phyloP scores from a whole-genome alignment of 768 basidiomycete species.

The Leucocoprinus leucothites region DNA sequence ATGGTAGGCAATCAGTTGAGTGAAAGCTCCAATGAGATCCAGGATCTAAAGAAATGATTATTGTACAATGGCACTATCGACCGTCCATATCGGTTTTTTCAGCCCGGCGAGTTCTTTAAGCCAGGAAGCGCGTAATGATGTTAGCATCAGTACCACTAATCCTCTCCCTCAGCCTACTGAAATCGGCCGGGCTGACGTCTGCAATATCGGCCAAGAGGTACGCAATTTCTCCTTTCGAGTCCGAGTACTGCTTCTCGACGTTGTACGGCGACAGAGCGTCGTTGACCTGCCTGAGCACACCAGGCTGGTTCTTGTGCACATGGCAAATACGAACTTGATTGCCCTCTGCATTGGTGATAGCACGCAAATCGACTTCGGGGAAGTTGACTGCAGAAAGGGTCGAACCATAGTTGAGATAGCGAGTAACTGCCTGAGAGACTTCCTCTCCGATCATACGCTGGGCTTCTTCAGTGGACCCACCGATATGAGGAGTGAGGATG shows the following conservation, averaged over 20 bases:
- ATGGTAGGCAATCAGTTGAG: slow-evolving; percentile 30
- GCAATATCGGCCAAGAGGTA: slow-evolving; percentile 98
- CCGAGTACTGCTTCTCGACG: slow-evolving; percentile 99
- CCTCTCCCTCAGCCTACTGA: slow-evolving; percentile 71
- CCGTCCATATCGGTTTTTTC: slow-evolving; percentile 33
- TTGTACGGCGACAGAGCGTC: slow-evolving; percentile 92
- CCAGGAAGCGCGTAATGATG: slow-evolving; percentile 85
- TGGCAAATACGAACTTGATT: slow-evolving; percentile 88
- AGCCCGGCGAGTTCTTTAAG: slow-evolving; percentile 26
- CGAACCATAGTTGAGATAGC: slow-evolving; percentile 92
- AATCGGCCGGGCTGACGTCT: slow-evolving; percentile 77
- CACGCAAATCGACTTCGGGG: slow-evolving; percentile 95
- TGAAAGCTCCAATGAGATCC: slow-evolving; percentile 23
- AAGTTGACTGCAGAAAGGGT: slow-evolving; percentile 96
- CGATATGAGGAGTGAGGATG: slow-evolving; percentile 97
- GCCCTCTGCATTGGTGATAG: slow-evolving; percentile 82
- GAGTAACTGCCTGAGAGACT: slow-evolving; percentile 77
- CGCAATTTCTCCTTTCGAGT: slow-evolving; percentile 89
- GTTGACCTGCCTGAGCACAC: slow-evolving; percentile 94
- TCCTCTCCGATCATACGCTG: slow-evolving; percentile 97
- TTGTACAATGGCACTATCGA: slow-evolving; percentile 14
- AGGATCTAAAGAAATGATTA: slow-evolving; percentile 14
- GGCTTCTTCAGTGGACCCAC: slow-evolving; percentile 98
- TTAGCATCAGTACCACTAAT: slow-evolving; percentile 82
- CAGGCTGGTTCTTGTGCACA: slow-evolving; percentile 93